Percentiles rank a stretch among this genome's conserved stretches.
Evolutionary conservation across 306 rosid genomes (phyloP).

Genomic region (Vicia sativa): DNA sequence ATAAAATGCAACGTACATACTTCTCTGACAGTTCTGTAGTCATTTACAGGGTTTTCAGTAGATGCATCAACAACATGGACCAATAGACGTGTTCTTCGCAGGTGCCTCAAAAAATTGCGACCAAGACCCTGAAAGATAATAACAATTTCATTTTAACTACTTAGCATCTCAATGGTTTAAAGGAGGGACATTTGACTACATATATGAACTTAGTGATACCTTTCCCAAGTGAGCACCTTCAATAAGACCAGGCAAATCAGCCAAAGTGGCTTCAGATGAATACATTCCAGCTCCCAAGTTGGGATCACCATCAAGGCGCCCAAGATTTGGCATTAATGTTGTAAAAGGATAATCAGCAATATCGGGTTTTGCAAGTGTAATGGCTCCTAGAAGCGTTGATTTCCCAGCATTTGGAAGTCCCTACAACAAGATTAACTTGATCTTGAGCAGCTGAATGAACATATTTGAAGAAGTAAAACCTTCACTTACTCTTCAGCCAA

Average conservation of each 20-base stretch:
- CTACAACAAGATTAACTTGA: slow-evolving; percentile 49
- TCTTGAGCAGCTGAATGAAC: slow-evolving; percentile 34
- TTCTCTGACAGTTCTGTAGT: slow-evolving; percentile 91
- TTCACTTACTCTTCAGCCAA: background rate
- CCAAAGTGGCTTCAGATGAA: slow-evolving; percentile 91
- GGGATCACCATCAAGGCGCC: slow-evolving; percentile 95
- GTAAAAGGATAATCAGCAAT: slow-evolving; percentile 97
- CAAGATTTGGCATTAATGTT: slow-evolving; percentile 96
- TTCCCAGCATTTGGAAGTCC: slow-evolving; percentile 99
- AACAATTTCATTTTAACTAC: slow-evolving; percentile 28
- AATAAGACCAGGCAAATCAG: slow-evolving; percentile 98
- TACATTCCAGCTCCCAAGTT: slow-evolving; percentile 91
- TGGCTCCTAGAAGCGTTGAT: slow-evolving; percentile 91
- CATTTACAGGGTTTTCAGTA: slow-evolving; percentile 75
- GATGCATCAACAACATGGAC: slow-evolving; percentile 98
- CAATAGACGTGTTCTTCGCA: slow-evolving; percentile 84
- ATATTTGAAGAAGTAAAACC: slow-evolving; percentile 11
- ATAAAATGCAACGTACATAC: slow-evolving; percentile 51
- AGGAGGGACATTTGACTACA: slow-evolving; percentile 11
- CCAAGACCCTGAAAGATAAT: slow-evolving; percentile 79
- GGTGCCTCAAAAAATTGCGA: slow-evolving; percentile 90
- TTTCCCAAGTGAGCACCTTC: slow-evolving; percentile 99
- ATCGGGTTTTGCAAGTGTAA: slow-evolving; percentile 94
- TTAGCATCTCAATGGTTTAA: slow-evolving; percentile 6
- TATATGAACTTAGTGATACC: slow-evolving; percentile 53